phyloP scores from a whole-genome alignment of 371 early-diverging fungal species.

The Neoconidiobolus thromboides region DNA sequence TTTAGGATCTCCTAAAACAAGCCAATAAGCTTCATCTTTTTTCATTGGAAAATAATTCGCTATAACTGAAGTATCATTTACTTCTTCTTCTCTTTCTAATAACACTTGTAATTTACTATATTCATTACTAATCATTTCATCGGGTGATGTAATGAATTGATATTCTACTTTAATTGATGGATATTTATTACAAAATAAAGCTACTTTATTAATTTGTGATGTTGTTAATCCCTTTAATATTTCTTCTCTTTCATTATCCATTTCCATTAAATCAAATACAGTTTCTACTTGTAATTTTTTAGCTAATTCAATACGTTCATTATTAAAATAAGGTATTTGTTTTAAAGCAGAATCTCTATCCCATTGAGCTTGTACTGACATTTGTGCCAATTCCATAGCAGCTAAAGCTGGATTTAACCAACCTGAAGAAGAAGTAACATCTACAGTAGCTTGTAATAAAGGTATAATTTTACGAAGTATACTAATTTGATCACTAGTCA shows the following conservation, averaged over 20 bases:
- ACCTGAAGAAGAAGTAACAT: conserved; percentile 81
- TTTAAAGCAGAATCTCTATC: conserved; percentile 75
- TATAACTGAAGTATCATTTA: conserved; percentile 30
- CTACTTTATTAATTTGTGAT: conserved; percentile 58
- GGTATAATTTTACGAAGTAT: conserved; percentile 54
- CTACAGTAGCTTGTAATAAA: conserved; percentile 83
- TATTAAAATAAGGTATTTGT: conserved; percentile 75
- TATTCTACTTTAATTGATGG: conserved; percentile 75
- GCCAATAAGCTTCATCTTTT: conserved; percentile 95
- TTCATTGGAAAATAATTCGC: conserved; percentile 82
- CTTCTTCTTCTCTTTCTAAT: conserved; percentile 52
- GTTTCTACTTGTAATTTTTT: conserved; percentile 45
- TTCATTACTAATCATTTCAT: conserved; percentile 33
- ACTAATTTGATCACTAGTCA: conserved; percentile 66
- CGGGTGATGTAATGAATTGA: conserved; percentile 34
- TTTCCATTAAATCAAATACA: conserved; percentile 85
- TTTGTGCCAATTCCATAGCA: conserved; percentile 90
- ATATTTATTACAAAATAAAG: conserved; percentile 76
- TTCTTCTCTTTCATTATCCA: conserved; percentile 69
- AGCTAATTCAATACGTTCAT: conserved; percentile 42
- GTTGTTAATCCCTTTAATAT: conserved; percentile 35
- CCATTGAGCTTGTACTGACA: conserved; percentile 95
- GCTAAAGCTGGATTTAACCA: conserved; percentile 81
- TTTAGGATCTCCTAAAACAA: conserved; percentile 68
- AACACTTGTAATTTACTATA: conserved; percentile 39